Evolutionary conservation across 352 stramenopile genomes (phyloP), one percentile per base, ranked within the genome.

Genomic region (Pythium plurisporium): DNA sequence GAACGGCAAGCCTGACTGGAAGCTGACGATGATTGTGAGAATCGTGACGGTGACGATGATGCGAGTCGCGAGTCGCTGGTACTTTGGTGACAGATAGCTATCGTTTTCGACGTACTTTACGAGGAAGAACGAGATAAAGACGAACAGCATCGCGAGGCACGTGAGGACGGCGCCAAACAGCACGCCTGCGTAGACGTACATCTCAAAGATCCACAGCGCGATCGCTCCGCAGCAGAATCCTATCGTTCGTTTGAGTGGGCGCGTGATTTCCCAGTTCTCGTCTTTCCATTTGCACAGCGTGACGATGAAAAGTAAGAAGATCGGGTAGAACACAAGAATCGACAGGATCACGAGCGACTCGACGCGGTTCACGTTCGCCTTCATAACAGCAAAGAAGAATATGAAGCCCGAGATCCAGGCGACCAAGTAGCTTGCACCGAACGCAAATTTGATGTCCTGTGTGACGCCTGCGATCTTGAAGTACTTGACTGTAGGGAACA

Each of bases 41-140:
- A 51, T 15, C 0, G 80, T 91, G 10, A 64, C 67, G 29, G 4
- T 33, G 0, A 75, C 25, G 17, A 92, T 72, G 23, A 84, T 65
- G 1, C 62, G 17, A 23, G 73, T 81, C 5, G 75, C 77, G n/a
- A 74, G 68, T 0, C 47, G 49, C 43, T 89, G 76, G 58, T 91
- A 87, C 11, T 67, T 57, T 3, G 79, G 79, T 4, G 86, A 69
- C 12, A 96, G 69, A 43, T 89, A 96, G 27, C 71, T 81, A 42
- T 93, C 86, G 57, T 95, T 94, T 50, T 87, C 74, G 45, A 92
- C 69, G 74, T 86, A 96, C 52, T 95, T 88, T 22, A 87, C 57
- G 14, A 95, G 46, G 23, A 93, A 91, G 34, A 84, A 89, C 19
- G 75, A 70, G 56, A 88, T 64, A 36, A 94, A 83, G 19, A 93